Conservation (phyloP, 2,329 filamentous ascomycete species). For the Escovopsis weberi region DNA sequence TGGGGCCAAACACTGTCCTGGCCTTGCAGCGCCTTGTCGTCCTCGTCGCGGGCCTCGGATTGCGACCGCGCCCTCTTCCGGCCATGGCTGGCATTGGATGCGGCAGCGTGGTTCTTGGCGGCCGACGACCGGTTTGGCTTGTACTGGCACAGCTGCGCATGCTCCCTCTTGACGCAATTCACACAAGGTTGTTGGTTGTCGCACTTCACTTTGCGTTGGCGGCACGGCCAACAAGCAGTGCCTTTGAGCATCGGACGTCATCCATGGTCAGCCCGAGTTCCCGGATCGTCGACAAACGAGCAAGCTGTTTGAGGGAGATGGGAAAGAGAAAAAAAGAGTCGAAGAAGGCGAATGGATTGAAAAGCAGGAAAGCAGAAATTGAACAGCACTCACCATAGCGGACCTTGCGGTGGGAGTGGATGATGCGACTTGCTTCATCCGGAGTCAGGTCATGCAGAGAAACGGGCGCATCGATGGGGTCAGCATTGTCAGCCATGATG, state of each 20-base stretch:
- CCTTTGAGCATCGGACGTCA: constrained; percentile 21
- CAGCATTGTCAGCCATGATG: constrained; percentile 30
- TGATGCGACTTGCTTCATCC: constrained; percentile 53
- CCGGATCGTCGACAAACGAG: too few species aligned
- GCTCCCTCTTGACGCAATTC: constrained; percentile 52
- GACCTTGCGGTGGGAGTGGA: constrained; percentile 54
- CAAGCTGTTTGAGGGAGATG: too few species aligned
- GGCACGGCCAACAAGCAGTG: constrained; percentile 52
- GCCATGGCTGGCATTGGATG: constrained; percentile 11
- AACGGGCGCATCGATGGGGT: constrained; percentile 26
- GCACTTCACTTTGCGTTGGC: constrained; percentile 55
- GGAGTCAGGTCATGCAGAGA: constrained; percentile 43
- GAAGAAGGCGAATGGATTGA: too few species aligned
- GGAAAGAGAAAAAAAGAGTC: too few species aligned
- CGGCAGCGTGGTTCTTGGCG: constrained; percentile 18
- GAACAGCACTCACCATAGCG: constrained; percentile 42
- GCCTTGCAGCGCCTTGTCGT: constrained; percentile 18
- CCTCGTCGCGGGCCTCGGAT: constrained; percentile 17
- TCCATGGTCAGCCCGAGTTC: background rate
- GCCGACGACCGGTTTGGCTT: constrained; percentile 41
- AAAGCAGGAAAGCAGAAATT: too few species aligned
- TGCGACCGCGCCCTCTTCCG: constrained; percentile 22
- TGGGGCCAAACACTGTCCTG: constrained; percentile 27
- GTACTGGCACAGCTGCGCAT: constrained; percentile 50
- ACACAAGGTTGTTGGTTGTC: constrained; percentile 55